Conservation (phyloP, 2,329 filamentous ascomycete genomes). For the Phyllosticta ampelicida region DNA sequence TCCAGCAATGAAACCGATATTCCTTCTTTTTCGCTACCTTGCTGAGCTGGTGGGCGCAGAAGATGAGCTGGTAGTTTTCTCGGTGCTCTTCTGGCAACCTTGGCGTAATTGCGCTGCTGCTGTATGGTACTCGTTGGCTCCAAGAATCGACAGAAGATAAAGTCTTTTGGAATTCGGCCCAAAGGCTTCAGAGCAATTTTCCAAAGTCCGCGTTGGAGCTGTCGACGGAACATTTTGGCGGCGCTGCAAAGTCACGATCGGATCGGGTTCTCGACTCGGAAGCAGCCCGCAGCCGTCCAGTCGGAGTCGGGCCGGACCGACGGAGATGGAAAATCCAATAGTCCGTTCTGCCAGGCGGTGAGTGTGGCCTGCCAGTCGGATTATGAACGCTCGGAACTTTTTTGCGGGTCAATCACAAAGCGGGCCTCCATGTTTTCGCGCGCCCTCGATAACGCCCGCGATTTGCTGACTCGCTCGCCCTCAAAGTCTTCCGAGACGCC, state of each 20-base stretch:
- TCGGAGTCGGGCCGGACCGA: background rate
- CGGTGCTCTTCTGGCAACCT: background rate
- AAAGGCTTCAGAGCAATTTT: background rate
- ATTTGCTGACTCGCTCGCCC: slow-evolving; percentile 22
- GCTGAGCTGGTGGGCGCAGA: background rate
- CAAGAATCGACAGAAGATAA: background rate
- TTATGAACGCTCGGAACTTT: background rate
- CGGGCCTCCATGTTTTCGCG: slow-evolving; percentile 21
- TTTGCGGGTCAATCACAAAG: background rate
- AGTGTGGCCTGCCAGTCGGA: background rate
- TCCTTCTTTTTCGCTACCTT: background rate
- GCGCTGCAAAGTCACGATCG: background rate
- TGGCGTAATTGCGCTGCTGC: background rate
- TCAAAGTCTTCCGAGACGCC: slow-evolving; percentile 12
- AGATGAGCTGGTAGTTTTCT: background rate
- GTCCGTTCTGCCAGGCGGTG: background rate
- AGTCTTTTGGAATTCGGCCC: background rate
- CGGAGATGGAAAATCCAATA: background rate
- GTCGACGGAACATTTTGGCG: background rate
- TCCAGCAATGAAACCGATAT: background rate
- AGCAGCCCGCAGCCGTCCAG: background rate
- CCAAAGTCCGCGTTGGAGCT: background rate
- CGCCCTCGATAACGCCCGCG: slow-evolving; percentile 21
- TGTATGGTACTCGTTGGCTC: background rate
- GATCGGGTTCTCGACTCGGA: background rate